These are phyloP conservation scores for Posidonia australis DNA, from an alignment of 106 monocot genomes.

Conservation along the genomic window DNA sequence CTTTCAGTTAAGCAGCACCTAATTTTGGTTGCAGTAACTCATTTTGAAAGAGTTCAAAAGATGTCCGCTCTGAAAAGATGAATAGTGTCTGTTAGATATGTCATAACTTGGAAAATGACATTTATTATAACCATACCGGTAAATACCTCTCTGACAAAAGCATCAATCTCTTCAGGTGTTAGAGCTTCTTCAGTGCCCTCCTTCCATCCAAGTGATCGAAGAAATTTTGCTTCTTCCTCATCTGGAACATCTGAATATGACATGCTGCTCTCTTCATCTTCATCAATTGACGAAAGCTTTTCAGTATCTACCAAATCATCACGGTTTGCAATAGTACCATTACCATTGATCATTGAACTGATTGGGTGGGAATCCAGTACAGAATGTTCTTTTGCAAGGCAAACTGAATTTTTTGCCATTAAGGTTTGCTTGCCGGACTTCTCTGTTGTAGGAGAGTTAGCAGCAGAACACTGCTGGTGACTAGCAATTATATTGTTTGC, in stretches of 20 bases:
- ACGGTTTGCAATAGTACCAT: not conserved
- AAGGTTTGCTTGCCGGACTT: constrained; percentile 2
- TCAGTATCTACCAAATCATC: not conserved
- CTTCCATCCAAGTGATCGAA: constrained; percentile 16
- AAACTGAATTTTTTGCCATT: not conserved
- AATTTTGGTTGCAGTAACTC: too few species aligned
- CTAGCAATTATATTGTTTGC: constrained; percentile 2
- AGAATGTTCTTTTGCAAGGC: not conserved
- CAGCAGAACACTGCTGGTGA: not conserved
- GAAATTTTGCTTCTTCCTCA: constrained; percentile 14
- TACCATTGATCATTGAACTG: not conserved
- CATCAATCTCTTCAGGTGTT: constrained; percentile 19
- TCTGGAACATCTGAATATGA: not conserved
- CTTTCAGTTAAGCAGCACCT: too few species aligned
- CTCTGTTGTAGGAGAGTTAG: not conserved
- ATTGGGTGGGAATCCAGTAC: not conserved
- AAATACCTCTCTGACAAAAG: constrained; percentile 14
- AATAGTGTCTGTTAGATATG: too few species aligned
- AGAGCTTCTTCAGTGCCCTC: constrained; percentile 13
- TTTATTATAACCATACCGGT: too few species aligned
- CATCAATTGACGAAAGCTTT: not conserved
- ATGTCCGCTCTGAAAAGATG: too few species aligned
- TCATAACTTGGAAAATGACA: too few species aligned
- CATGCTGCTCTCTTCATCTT: not conserved
- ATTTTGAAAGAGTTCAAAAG: too few species aligned